Evolutionary conservation across 2,329 filamentous ascomycete species (phyloP).

Genomic region (Cladosporium sp.): DNA sequence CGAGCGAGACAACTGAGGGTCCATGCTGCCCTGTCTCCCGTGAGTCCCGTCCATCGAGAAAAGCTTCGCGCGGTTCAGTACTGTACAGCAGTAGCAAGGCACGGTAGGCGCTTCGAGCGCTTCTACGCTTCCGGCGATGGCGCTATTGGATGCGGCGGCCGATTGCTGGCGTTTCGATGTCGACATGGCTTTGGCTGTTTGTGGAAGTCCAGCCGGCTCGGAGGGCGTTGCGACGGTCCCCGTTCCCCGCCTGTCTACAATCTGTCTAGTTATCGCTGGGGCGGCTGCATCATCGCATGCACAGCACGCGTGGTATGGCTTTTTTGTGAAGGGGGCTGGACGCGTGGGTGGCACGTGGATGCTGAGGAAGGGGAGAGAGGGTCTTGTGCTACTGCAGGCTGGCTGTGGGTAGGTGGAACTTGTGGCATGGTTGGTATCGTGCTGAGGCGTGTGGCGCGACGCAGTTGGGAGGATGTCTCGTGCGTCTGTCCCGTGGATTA

Average conservation of each 20-base stretch:
- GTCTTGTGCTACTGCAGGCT: slow-evolving; percentile 1
- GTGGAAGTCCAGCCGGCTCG: background rate
- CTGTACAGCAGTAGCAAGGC: too few species aligned
- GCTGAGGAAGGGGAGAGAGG: background rate
- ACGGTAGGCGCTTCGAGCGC: too few species aligned
- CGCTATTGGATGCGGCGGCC: background rate
- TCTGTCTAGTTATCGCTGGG: background rate
- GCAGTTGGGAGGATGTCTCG: background rate
- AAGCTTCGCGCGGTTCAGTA: background rate
- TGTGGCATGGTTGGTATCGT: background rate
- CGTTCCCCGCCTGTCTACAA: background rate
- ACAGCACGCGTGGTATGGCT: background rate
- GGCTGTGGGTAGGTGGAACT: background rate
- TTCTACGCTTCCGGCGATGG: background rate
- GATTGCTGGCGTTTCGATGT: background rate
- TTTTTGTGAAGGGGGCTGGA: slow-evolving; percentile 1
- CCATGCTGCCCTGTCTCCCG: background rate
- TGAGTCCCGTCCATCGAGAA: background rate
- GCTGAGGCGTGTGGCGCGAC: background rate
- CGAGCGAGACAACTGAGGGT: background rate
- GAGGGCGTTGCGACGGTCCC: background rate
- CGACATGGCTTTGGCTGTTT: background rate
- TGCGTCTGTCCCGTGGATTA: background rate
- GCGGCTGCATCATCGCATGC: background rate
- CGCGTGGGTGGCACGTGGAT: slow-evolving; percentile 13